Base-by-base conservation (phyloP, 192 early-diverging fungal genomes). In the Phycomyces nitens region DNA sequence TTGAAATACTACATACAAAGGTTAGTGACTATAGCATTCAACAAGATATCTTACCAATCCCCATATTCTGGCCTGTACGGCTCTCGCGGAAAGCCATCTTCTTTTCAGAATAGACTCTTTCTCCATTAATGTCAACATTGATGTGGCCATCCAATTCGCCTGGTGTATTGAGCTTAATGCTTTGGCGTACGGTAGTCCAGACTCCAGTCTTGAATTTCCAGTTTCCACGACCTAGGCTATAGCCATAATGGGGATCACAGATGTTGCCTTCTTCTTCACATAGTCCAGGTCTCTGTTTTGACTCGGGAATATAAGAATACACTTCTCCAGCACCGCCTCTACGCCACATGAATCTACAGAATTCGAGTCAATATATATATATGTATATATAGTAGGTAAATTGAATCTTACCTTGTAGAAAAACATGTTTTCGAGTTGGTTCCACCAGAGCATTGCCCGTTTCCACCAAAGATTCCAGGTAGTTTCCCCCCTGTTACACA, bases 391-490 rank as follows among this genome's bases (percentile, higher is more conserved):
- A 41, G 7, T 9, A 42, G 26, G 21, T n/a, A 47, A 21, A 23
- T 20, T 50, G 29, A 8, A 47, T 21, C 70, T 64, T 73, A 83
- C 64, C 83, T 75, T 0, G 82, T 72, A 21, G 81, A 81, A 66
- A 84, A 85, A 60, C 83, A 85, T 47, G 60, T 63, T 24, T 29
- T 51, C 5, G 81, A 75, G 14, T 63, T 56, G 53, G 80, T 72
- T 34, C 83, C 83, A 16, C 79, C 83, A 60, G 66, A 71, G 64
- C 83, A 85, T 40, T 72, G 61, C 10, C 58, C 38, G 21, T 69
- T 67, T 27, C 82, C 82, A 49, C 74, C 82, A 70, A 80, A 84
- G n/a, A 83, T 52, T 20, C 83, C 81, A 27, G 83, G 81, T 12
- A 85, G 62, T 29, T 85, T 85, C n/a, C 83, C 83, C 53, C 83